Conservation (phyloP, 2,329 filamentous ascomycete genomes). For the Trichoderma harzianum region DNA sequence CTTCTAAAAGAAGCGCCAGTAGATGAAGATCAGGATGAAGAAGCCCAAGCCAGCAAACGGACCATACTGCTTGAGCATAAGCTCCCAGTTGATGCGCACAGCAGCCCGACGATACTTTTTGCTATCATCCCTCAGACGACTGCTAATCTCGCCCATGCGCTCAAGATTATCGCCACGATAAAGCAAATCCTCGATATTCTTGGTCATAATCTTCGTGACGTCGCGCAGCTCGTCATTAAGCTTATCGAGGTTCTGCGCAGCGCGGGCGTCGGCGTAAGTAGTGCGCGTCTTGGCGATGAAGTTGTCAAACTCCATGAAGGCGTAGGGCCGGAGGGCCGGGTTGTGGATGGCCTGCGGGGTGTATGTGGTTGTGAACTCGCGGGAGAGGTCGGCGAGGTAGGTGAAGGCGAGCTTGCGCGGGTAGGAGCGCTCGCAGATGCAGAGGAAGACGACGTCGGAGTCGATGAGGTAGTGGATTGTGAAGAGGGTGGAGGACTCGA, state of each 20-base stretch:
- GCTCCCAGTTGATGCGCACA: conserved; percentile 95
- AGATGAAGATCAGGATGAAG: conserved; percentile 81
- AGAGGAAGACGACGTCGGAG: conserved; percentile 81
- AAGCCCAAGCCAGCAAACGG: conserved; percentile 79
- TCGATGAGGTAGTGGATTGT: conserved; percentile 88
- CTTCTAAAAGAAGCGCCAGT: conserved; percentile 85
- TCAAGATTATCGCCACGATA: conserved; percentile 94
- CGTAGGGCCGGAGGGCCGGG: conserved; percentile 79
- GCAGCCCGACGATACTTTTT: conserved; percentile 92
- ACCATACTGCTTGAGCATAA: conserved; percentile 94
- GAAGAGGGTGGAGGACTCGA: conserved; percentile 77
- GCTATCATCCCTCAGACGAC: conserved; percentile 82
- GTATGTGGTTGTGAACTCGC: conserved; percentile 89
- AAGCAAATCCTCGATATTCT: conserved; percentile 97
- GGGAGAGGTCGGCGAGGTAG: conserved; percentile 87
- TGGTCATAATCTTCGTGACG: conserved; percentile 99
- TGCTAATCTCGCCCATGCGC: conserved; percentile 94
- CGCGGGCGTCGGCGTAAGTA: conserved; percentile 89
- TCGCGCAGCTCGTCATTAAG: conserved; percentile 96
- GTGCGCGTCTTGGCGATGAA: conserved; percentile 92
- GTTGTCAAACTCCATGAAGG: conserved; percentile 96
- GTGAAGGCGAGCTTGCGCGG: conserved; percentile 98
- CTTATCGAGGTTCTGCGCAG: conserved; percentile 88
- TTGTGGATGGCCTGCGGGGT: conserved; percentile 68
- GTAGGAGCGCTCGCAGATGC: conserved; percentile 90